Base-by-base conservation (phyloP, 352 stramenopile species). In the Phytophthora constricta region DNA sequence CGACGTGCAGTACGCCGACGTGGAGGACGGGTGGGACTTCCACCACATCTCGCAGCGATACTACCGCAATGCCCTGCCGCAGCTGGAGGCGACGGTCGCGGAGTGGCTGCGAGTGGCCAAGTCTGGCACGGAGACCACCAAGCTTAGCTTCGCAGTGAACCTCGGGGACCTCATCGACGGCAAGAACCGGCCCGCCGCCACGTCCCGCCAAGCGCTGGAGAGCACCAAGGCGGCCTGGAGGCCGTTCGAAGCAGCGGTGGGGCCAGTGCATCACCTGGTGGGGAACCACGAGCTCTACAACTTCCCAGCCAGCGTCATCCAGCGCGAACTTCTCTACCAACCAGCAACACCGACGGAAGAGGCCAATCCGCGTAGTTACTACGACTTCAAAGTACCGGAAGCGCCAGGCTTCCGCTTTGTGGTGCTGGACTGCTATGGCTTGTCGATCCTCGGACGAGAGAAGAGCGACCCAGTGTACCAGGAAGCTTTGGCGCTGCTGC, bases 201-300 rank as follows among this genome's bases (percentile, higher is more conserved):
- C 73, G 45, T 86, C 82, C 20, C 68, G 68, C 14, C 57, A 72
- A 20, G 80, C 82, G n/a, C 50, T 94, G 10, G 73, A 77, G n/a
- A 62, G 45, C 31, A 70, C 62, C 0, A 76, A 76, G 56, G 74
- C 64, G 14, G 76, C 74, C 10, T 92, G 78, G 57, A 62, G 16
- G 5, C 60, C 65, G 1, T 89, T 94, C 33, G 56, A 83, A 72
- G 42, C 68, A 10, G 27, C 41, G 1, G 62, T 93, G 19, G 82
- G 79, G 9, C 70, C 72, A 28, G 77, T 96, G 58, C 83, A 93
- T 66, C 87, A 96, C 64, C 60, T 93, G 26, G 56, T 94, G 55
- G 87, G 87, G 47, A 96, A 96, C 72, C 87, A 96, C 74, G 87
- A 96, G 54, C 80, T 96, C 34, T 93, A 93, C 76, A 94, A 94